Percentiles rank a stretch among this genome's conserved stretches.
phyloP scores from a whole-genome alignment of 495 filamentous ascomycete species.

The Lasiosphaeria ovina region DNA sequence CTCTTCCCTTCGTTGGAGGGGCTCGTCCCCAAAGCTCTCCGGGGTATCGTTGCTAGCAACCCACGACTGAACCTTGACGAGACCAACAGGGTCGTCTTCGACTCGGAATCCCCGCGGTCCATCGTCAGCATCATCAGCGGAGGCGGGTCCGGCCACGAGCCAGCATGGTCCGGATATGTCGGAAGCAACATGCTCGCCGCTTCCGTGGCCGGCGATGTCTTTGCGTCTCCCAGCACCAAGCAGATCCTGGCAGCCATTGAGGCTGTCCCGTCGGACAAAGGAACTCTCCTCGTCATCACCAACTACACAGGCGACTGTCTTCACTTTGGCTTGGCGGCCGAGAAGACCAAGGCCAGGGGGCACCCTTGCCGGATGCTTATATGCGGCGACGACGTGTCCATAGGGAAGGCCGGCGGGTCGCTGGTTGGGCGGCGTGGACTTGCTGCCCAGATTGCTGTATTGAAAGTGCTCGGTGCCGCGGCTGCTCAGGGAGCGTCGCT shows the following conservation, averaged over 20 bases:
- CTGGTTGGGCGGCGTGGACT: constrained; percentile 58
- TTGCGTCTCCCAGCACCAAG: constrained; percentile 60
- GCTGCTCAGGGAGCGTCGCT: constrained; percentile 47
- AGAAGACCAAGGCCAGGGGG: constrained; percentile 57
- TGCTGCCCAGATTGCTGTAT: constrained; percentile 49
- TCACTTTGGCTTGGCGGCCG: constrained; percentile 61
- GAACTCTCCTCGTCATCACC: constrained; percentile 60
- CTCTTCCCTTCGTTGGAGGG: constrained; percentile 47
- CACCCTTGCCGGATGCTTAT: constrained; percentile 55
- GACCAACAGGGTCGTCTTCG: constrained; percentile 56
- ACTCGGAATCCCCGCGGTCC: constrained; percentile 47
- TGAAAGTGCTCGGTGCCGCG: constrained; percentile 42
- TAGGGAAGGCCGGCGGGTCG: constrained; percentile 54
- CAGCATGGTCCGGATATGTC: constrained; percentile 63
- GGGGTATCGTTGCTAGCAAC: constrained; percentile 56
- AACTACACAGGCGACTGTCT: constrained; percentile 67
- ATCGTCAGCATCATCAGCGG: constrained; percentile 60
- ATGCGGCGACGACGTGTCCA: constrained; percentile 59
- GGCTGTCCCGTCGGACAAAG: constrained; percentile 54
- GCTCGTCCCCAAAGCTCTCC: constrained; percentile 55
- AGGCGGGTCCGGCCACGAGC: constrained; percentile 62
- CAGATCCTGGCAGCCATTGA: constrained; percentile 60
- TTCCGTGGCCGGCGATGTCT: constrained; percentile 59
- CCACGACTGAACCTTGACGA: constrained; percentile 55
- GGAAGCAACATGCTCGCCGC: constrained; percentile 60